These are phyloP conservation scores for Sugiyamaella novakii DNA, from an alignment of 1,139 yeast genomes.

Conservation along the genomic window DNA sequence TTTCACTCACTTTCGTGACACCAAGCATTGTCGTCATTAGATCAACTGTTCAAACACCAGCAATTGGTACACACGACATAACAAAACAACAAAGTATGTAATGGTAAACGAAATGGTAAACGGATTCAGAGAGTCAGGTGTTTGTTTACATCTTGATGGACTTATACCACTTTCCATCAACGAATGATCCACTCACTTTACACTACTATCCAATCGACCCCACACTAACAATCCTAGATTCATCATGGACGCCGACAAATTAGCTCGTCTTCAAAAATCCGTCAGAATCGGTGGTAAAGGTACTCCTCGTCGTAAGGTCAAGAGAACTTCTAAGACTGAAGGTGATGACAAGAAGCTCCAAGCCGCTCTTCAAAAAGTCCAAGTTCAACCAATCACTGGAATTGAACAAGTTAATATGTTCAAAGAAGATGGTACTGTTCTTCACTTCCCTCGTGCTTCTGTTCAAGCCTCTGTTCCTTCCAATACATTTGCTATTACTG, in stretches of 20 bases:
- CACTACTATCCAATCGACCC: too few species aligned
- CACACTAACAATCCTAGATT: too few species aligned
- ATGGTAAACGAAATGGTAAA: not conserved
- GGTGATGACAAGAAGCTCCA: conserved; percentile 91
- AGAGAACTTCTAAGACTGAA: conserved; percentile 69
- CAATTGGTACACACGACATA: conserved; percentile 1
- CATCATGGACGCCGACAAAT: conserved; percentile 44
- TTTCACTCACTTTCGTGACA: conserved; percentile 6
- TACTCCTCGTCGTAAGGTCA: conserved; percentile 65
- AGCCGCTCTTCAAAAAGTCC: conserved; percentile 84
- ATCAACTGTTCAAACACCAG: conserved; percentile 1
- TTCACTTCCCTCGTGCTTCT: conserved; percentile 94
- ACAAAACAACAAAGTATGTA: not conserved
- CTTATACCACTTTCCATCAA: too few species aligned
- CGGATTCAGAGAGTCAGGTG: not conserved
- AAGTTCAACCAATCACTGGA: conserved; percentile 84
- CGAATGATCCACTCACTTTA: too few species aligned
- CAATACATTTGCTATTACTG: conserved; percentile 94
- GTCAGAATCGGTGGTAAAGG: conserved; percentile 52
- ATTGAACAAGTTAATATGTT: conserved; percentile 98
- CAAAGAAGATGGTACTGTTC: conserved; percentile 93
- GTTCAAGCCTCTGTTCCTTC: conserved; percentile 90
- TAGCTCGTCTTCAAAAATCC: conserved; percentile 45
- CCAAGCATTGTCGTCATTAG: not conserved
- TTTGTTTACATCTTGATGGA: too few species aligned